phyloP scores from a whole-genome alignment of 176 grass and related monocot genomes.

The Aegilops tauschii region DNA sequence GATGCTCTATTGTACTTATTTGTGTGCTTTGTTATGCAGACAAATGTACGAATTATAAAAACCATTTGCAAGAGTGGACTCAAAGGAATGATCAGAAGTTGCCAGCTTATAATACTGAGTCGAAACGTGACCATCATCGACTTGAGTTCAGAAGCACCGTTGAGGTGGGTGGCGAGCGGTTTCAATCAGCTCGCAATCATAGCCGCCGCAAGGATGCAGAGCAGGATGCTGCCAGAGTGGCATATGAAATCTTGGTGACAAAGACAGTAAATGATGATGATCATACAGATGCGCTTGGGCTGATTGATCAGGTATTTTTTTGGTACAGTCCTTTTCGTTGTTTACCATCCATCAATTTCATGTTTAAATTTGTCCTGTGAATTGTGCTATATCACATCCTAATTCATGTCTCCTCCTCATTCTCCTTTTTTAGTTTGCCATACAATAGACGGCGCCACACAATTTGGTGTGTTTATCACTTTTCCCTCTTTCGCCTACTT shows the following conservation, averaged over 20 bases:
- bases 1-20: conserved; percentile 1
- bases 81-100: not conserved
- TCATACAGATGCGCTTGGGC: not conserved
- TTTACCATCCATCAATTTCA: conserved; percentile 26
- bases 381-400: not conserved
- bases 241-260: conserved; percentile 36
- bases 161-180: conserved; percentile 31
- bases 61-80: conserved; percentile 34
- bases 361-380: not conserved
- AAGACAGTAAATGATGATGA: conserved; percentile 15
- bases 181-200: conserved; percentile 37
- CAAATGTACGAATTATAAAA: conserved; percentile 41
- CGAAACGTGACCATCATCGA: conserved; percentile 30
- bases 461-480: not conserved
- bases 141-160: conserved; percentile 47
- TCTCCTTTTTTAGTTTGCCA: not conserved
- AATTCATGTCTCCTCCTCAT: not conserved
- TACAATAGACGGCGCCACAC: not conserved
- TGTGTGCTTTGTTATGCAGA: conserved; percentile 30
- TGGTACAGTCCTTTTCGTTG: not conserved
- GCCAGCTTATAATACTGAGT: conserved; percentile 40
- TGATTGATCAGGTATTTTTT: conserved; percentile 52
- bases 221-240: conserved; percentile 47
- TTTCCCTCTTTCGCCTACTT: not conserved
- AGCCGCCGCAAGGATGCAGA: conserved; percentile 58